Percentiles rank a stretch among this genome's conserved stretches.
These are phyloP conservation scores for Sporothrix curviconia DNA, from an alignment of 2,329 filamentous ascomycete genomes.

Conservation along the genomic window DNA sequence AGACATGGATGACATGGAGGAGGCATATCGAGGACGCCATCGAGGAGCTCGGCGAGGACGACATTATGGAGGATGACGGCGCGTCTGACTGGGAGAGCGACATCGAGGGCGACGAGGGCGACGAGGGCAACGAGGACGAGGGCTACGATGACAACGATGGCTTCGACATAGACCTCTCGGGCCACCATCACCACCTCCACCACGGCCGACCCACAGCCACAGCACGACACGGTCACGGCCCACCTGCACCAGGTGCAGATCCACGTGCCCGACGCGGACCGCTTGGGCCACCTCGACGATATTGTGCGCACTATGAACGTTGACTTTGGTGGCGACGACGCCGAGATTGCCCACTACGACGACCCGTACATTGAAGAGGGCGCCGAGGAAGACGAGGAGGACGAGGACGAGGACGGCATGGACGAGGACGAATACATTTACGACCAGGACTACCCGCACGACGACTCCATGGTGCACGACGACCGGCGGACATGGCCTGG, in stretches of 20 bases:
- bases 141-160: slow-evolving; percentile 28
- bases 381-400: slow-evolving; percentile 55
- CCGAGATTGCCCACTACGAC: slow-evolving; percentile 45
- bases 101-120: slow-evolving; percentile 49
- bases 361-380: slow-evolving; percentile 49
- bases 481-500: slow-evolving; percentile 44
- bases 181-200: too few relatives aligned
- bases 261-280: slow-evolving; percentile 46
- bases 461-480: slow-evolving; percentile 38
- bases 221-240: not conserved
- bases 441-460: slow-evolving; percentile 50
- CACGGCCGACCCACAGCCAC: too few relatives aligned
- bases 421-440: slow-evolving; percentile 61
- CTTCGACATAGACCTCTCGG: not conserved
- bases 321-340: slow-evolving; percentile 30
- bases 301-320: slow-evolving; percentile 15
- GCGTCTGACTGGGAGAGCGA: slow-evolving; percentile 57
- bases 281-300: slow-evolving; percentile 40
- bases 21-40: slow-evolving; percentile 49
- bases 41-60: slow-evolving; percentile 59
- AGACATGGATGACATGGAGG: slow-evolving; percentile 41
- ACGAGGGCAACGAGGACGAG: slow-evolving; percentile 38
- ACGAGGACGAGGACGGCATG: slow-evolving; percentile 66
- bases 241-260: slow-evolving; percentile 32
- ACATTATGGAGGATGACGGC: slow-evolving; percentile 53